A percentile compares a stretch with the other conserved stretches of the same genome.
Evolutionary conservation across 306 rosid species (phyloP).

Genomic region (Styphnolobium japonicum): DNA sequence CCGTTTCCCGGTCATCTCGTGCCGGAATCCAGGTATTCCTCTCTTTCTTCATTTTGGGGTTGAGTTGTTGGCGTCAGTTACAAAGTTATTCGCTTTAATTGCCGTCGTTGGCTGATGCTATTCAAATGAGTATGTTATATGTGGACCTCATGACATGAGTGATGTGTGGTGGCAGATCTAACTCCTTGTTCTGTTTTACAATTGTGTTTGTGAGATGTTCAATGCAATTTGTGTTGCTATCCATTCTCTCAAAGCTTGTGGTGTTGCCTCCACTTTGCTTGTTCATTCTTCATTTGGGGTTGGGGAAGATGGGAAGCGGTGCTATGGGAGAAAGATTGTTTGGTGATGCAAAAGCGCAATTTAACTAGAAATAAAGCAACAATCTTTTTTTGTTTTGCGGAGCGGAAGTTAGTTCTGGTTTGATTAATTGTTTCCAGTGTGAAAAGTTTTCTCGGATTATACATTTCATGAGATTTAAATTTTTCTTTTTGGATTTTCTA

Average conservation of each 20-base stretch:
- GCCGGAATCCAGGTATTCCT: conserved; percentile 80
- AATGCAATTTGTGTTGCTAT: background rate
- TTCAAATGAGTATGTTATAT: background rate
- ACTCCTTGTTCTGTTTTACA: background rate
- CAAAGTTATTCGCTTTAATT: too few relatives aligned
- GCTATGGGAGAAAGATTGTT: background rate
- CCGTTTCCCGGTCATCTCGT: conserved; percentile 83
- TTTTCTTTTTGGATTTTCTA: background rate
- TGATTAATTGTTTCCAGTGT: background rate
- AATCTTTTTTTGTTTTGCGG: background rate
- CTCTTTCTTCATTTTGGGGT: background rate
- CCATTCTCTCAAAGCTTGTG: background rate
- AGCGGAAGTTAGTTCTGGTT: background rate
- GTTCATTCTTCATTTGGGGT: background rate
- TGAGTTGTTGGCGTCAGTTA: background rate
- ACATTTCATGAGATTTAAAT: background rate
- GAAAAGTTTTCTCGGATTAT: background rate
- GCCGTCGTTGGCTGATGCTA: background rate
- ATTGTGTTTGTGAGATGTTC: background rate
- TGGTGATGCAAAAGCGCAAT: background rate
- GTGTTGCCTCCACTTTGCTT: background rate
- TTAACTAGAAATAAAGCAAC: background rate
- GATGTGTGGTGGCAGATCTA: background rate
- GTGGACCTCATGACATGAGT: background rate
- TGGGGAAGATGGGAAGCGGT: background rate